Percentiles rank a stretch among this genome's conserved stretches.
Evolutionary conservation across 495 filamentous ascomycete genomes (phyloP).

Genomic region (Penicillium macrosclerotiorum): DNA sequence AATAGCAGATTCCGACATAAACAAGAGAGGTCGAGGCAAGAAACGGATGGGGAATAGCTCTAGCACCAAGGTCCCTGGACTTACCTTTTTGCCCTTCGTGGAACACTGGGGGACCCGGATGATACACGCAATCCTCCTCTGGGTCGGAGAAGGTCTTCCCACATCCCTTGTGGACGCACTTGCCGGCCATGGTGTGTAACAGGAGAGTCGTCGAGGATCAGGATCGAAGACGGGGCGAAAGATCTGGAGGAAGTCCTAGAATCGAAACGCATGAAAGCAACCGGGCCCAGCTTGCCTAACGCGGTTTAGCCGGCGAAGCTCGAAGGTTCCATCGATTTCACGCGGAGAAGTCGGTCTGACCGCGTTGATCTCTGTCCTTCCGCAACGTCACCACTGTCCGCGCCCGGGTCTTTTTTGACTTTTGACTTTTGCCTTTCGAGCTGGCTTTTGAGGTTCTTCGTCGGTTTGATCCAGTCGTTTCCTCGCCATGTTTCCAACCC

Average conservation of each 20-base stretch:
- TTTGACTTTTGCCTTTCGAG: too few species aligned
- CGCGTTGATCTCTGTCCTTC: not conserved
- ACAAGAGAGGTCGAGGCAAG: not conserved
- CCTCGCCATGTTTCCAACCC: slow-evolving; percentile 35
- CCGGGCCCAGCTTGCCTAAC: slow-evolving; percentile 22
- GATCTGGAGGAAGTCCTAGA: not conserved
- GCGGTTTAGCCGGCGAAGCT: slow-evolving; percentile 43
- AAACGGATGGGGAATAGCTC: slow-evolving; percentile 12
- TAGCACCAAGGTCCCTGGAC: slow-evolving; percentile 43
- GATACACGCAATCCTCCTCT: slow-evolving; percentile 85
- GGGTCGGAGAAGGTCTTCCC: slow-evolving; percentile 82
- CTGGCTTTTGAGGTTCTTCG: too few species aligned
- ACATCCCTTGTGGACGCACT: slow-evolving; percentile 96
- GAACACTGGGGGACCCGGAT: slow-evolving; percentile 91
- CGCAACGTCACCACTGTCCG: too few species aligned
- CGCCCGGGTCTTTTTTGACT: not conserved
- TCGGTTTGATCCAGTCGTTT: too few species aligned
- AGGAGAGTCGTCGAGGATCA: not conserved
- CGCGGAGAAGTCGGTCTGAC: slow-evolving; percentile 15
- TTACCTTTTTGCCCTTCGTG: slow-evolving; percentile 99
- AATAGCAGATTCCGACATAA: too few species aligned
- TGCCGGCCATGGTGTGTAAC: slow-evolving; percentile 65
- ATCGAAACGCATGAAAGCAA: not conserved
- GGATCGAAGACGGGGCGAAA: too few species aligned
- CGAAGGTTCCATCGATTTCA: slow-evolving; percentile 45